Base-by-base conservation (phyloP, 495 filamentous ascomycete genomes). In the Copromyces sp. region DNA sequence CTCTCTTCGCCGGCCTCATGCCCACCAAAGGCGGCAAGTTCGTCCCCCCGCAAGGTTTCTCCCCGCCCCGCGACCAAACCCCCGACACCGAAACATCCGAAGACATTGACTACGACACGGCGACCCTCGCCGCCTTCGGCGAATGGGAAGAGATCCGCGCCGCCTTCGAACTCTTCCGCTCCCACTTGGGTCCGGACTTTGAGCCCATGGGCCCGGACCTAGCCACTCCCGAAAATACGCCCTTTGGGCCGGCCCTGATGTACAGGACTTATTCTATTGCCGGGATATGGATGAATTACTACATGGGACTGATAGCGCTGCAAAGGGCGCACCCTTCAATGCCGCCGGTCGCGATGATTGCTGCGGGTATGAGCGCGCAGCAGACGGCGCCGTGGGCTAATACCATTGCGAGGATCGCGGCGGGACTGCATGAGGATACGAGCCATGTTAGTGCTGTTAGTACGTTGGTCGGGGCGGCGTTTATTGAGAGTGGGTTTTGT, bases 271-370 rank as follows among this genome's bases (percentile, higher is more conserved):
- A 93, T 79, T 90, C 89, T 32, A 95, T 98, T 75, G 92, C 91
- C 16, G 90, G 92, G 42, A 85, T 98, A 29, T 95, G 93, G 90
- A 90, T 89, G 76, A 90, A 93, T 70, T 97, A 91, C 78, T 91
- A 94, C 82, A 91, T 92, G 80, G 90, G 89, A 3, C 86, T 93
- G 38, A 94, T 99, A 69, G 83, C 95, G 68, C 86, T 93, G 29
- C 82, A 93, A 69, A 87, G 95, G 42, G 82, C 91, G 1, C 94
- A 97, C 74, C 95, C 95, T 0, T 88, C 86, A 3, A 97, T 98
- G 94, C 95, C 94, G 6, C 93, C 95, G 0, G 87, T 93, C n/a
- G 90, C 94, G 71, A 95, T 97, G 89, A 85, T 92, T 47, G 93
- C 94, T 7, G 91, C 92, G 1, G 90, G 89, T 12, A 85, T 95